Evolutionary conservation across 306 rosid genomes (phyloP).

Genomic region (Alnus rubra): DNA sequence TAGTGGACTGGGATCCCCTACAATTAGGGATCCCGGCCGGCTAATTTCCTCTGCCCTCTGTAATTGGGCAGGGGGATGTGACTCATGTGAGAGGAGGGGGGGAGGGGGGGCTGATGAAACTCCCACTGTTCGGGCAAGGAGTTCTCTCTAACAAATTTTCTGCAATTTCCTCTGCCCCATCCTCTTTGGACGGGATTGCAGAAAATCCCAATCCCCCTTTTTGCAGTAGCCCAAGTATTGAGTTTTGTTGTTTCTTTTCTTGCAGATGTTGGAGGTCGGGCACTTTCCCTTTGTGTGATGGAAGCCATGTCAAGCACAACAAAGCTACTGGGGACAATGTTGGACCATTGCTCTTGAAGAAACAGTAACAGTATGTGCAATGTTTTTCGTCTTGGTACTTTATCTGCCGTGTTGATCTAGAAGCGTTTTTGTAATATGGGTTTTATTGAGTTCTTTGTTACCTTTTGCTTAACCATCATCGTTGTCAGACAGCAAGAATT

Average conservation of each 20-base stretch:
- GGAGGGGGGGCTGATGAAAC: no score
- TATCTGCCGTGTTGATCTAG: conserved; percentile 8
- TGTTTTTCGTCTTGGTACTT: not conserved
- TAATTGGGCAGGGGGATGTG: no score
- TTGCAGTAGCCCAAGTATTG: not conserved
- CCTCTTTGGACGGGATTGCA: no score
- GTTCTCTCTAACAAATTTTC: no score
- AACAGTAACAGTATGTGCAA: conserved; percentile 28
- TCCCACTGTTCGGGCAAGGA: no score
- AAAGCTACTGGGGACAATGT: conserved; percentile 89
- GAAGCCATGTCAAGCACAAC: conserved; percentile 92
- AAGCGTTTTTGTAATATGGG: not conserved
- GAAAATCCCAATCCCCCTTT: no score
- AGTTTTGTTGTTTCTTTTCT: not conserved
- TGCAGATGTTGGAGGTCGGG: conserved; percentile 91
- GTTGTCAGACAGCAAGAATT: not conserved
- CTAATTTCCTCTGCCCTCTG: no score
- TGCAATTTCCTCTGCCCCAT: no score
- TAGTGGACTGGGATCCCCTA: no score
- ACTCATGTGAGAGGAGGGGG: no score
- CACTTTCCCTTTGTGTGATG: conserved; percentile 88
- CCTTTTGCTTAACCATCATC: not conserved
- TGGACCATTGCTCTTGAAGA: conserved; percentile 86
- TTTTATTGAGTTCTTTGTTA: not conserved
- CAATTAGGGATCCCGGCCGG: no score